A percentile compares a stretch with the other conserved stretches of the same genome.
Conservation (phyloP, 805 yeast species). For the Wickerhamiella azyma region DNA sequence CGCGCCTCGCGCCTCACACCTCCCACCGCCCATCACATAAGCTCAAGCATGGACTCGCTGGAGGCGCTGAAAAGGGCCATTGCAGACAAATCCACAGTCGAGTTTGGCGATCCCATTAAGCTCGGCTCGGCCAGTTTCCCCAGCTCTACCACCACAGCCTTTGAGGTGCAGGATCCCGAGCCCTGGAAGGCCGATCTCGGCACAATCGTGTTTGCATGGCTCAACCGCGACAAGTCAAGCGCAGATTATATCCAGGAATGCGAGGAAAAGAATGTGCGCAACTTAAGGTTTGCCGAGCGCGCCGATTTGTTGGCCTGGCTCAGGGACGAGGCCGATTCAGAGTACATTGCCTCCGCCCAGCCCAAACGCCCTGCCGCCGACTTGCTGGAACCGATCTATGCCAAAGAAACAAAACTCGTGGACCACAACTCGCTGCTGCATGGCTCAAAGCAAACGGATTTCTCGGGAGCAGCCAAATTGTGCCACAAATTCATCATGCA, state of each 20-base stretch:
- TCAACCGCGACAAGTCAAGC: constrained; percentile 54
- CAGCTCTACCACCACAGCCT: constrained; percentile 28
- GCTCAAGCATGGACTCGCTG: constrained; percentile 2
- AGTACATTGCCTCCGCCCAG: constrained; percentile 30
- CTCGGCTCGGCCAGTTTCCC: neutral
- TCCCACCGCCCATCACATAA: no score
- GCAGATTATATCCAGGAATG: constrained; percentile 74
- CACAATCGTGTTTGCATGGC: constrained; percentile 66
- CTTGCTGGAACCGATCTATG: constrained; percentile 13
- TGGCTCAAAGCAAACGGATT: constrained; percentile 27
- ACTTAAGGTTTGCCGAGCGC: constrained; percentile 71
- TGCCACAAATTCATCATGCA: constrained; percentile 23
- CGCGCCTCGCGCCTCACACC: no score
- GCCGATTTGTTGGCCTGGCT: constrained; percentile 76
- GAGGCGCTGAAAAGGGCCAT: constrained; percentile 1
- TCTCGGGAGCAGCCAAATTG: constrained; percentile 25
- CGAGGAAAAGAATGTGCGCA: constrained; percentile 45
- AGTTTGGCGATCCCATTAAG: neutral
- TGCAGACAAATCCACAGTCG: neutral
- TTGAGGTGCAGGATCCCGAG: constrained; percentile 23
- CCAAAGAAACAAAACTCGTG: constrained; percentile 31
- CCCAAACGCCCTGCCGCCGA: neutral
- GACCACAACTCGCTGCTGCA: constrained; percentile 32
- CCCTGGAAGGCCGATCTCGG: constrained; percentile 30
- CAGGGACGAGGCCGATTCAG: constrained; percentile 51